Evolutionary conservation across 805 yeast genomes (phyloP).

Genomic region (Suhomyces prunicola): DNA sequence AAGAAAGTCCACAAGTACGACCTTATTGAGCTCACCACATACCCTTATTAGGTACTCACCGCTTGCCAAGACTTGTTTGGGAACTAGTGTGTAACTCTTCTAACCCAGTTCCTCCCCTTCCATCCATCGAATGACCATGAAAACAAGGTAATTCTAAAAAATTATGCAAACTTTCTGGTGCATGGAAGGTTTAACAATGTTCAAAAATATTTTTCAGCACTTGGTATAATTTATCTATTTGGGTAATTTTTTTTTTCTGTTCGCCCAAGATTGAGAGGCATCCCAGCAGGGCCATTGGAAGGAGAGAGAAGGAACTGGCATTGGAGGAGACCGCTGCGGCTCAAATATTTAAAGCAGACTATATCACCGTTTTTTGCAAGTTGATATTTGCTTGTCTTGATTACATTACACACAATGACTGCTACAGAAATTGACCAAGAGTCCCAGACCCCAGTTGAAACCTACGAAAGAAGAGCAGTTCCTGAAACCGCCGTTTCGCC

Average conservation of each 20-base stretch:
- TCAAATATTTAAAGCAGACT: background rate
- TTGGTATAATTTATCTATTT: background rate
- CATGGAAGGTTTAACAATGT: background rate
- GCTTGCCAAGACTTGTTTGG: background rate
- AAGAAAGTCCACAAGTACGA: background rate
- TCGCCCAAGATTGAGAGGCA: background rate
- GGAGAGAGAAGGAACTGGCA: background rate
- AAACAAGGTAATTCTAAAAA: background rate
- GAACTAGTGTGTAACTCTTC: background rate
- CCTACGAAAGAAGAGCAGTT: slow-evolving; percentile 24
- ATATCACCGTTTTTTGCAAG: background rate
- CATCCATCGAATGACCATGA: background rate
- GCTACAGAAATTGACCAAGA: slow-evolving; percentile 24
- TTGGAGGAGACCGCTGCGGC: background rate
- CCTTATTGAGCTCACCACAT: background rate
- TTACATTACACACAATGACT: slow-evolving; percentile 9
- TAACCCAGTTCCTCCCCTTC: background rate
- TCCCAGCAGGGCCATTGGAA: background rate
- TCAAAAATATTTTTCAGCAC: background rate
- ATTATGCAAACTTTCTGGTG: background rate
- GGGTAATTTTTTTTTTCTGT: background rate
- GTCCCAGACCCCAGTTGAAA: slow-evolving; percentile 24
- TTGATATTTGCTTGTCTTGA: background rate
- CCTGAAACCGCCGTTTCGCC: slow-evolving; percentile 15
- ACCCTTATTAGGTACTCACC: background rate